Evolutionary conservation across 345 rosid species (phyloP).

Genomic region (Melaleuca quinquenervia): DNA sequence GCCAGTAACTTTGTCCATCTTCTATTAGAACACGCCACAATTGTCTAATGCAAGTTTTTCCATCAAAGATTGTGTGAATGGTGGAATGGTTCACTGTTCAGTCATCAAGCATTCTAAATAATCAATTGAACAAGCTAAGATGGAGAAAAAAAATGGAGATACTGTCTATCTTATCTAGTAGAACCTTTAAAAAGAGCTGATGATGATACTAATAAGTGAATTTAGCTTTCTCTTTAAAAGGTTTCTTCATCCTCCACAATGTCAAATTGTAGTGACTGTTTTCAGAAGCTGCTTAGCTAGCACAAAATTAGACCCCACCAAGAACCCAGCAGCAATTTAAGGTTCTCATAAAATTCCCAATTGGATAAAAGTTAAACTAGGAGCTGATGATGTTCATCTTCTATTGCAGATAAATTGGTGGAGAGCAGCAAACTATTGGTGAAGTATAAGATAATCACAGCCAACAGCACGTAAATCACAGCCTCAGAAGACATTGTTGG

Average conservation of each 20-base stretch:
- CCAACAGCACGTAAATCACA: background rate
- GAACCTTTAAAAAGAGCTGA: background rate
- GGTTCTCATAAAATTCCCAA: background rate
- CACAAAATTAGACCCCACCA: background rate
- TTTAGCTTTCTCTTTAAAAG: background rate
- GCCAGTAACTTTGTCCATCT: conserved; percentile 30
- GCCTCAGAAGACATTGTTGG: background rate
- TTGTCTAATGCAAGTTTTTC: background rate
- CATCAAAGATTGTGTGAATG: background rate
- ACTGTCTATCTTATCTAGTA: background rate
- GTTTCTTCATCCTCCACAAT: background rate
- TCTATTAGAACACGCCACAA: background rate
- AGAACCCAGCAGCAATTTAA: background rate
- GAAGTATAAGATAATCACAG: background rate
- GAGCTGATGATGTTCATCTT: background rate
- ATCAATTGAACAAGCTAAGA: background rate
- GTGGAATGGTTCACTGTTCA: background rate
- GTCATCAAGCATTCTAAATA: background rate
- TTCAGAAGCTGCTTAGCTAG: background rate
- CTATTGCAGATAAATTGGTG: background rate
- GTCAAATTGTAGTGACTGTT: background rate
- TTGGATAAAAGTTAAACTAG: background rate
- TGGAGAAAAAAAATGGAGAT: background rate
- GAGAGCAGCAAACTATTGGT: background rate
- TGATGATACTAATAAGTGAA: background rate